phyloP scores from a whole-genome alignment of 1,284 basidiomycete genomes.

The Cystobasidiaceae sp. region DNA sequence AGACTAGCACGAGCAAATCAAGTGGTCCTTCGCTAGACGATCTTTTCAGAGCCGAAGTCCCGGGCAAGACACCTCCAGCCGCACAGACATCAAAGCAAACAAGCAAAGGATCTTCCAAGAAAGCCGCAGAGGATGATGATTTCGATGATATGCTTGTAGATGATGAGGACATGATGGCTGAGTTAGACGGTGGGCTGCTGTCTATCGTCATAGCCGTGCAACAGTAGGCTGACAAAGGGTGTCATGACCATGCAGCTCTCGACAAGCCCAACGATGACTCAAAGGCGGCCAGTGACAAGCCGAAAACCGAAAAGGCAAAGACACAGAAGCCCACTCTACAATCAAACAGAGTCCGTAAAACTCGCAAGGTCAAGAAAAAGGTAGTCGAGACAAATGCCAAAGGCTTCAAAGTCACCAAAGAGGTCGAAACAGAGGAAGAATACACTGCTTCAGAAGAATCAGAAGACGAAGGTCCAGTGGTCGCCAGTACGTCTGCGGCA shows the following conservation, averaged over 20 bases:
- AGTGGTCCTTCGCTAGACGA: constrained; percentile 8
- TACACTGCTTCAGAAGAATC: constrained; percentile 15
- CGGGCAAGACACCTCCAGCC: neutral
- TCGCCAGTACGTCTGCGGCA: constrained; percentile 6
- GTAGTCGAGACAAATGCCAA: constrained; percentile 12
- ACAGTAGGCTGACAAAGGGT: neutral
- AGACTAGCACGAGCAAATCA: too few species aligned
- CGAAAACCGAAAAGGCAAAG: neutral
- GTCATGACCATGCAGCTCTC: too few species aligned
- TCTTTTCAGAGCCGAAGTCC: constrained; percentile 5
- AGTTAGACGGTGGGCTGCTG: constrained; percentile 9
- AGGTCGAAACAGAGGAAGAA: constrained; percentile 26
- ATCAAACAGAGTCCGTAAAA: constrained; percentile 3
- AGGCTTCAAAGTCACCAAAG: constrained; percentile 20
- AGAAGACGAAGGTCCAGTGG: constrained; percentile 14
- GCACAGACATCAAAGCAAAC: neutral
- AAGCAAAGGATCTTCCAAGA: neutral
- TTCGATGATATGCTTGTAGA: constrained; percentile 19
- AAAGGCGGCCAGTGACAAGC: neutral
- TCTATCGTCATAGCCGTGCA: neutral
- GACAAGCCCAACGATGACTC: neutral
- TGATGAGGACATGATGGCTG: constrained; percentile 30
- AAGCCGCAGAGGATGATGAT: constrained; percentile 3
- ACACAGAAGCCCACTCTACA: constrained; percentile 2
- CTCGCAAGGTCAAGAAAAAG: constrained; percentile 15